Base-by-base conservation (phyloP, 768 basidiomycete species). In the Chlorophyllum brunneum region DNA sequence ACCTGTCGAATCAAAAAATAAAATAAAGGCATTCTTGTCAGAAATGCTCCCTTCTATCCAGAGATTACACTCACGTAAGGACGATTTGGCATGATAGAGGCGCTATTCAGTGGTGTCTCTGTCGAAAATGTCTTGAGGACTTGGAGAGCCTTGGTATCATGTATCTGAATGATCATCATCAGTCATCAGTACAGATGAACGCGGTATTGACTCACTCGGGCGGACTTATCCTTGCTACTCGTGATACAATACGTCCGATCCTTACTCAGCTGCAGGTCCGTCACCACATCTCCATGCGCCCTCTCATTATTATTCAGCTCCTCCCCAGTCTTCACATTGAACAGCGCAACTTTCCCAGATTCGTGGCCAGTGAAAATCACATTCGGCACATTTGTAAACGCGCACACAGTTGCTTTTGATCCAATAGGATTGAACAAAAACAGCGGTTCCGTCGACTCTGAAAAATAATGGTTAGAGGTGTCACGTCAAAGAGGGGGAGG, bases 241-340 rank as follows among this genome's bases (percentile, higher is more conserved):
- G 97, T 99, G 64, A 98, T 78, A 68, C 98, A 97, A 67, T 98
- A 99, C 13, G 92, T 88, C 53, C 91, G 78, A 66, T 98, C 97
- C 31, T 82, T 81, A 61, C 85, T 85, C 57, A 98, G 70, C 66
- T 99, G 97, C 53, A 99, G 71, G 70, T 99, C 97, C 29, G 94
- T 98, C 43, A 98, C 86, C 34, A 77, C 72, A 60, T 92, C 90
- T 58, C 81, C 72, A 67, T 98, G 95, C 4, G 92, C 92, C 44
- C 90, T 85, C 64, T 94, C 92, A 64, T 95, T 94, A 65, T 73
- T 83, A 30, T 75, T 67, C 18, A 91, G 68, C 71, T 97, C 93
- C 36, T 95, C 88, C 39, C 93, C 94, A 0, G 83, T 80, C 65
- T 85, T 86, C 54, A 85, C 82, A 62, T 98, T 92, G 74, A 93